Evolutionary conservation across 169 alveolate genomes (phyloP).

Genomic region (Plasmodium reichenowi): DNA sequence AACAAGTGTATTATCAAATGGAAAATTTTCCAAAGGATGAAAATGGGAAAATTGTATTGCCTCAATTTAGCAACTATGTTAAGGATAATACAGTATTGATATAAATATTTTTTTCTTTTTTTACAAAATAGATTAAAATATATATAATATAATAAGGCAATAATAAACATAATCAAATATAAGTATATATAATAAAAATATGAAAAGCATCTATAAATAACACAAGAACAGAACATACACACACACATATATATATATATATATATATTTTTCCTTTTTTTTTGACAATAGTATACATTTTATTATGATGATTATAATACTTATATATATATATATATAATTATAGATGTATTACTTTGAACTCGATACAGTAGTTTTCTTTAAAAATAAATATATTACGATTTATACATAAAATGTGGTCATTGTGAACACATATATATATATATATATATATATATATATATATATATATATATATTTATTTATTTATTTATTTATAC

Average conservation of each 20-base stretch:
- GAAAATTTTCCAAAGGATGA: slow-evolving; percentile 48
- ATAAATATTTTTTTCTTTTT: not conserved
- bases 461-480: too few species aligned
- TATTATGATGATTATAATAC: too few species aligned
- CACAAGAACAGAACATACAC: not conserved
- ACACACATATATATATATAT: not conserved
- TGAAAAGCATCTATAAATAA: not conserved
- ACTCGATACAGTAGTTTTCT: too few species aligned
- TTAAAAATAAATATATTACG: too few species aligned
- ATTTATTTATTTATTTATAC: too few species aligned
- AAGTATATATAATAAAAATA: not conserved
- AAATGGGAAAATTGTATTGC: slow-evolving; percentile 61
- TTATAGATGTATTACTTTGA: too few species aligned
- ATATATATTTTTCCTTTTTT: not conserved
- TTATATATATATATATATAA: too few species aligned
- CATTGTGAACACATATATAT: too few species aligned
- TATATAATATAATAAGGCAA: not conserved
- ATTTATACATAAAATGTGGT: too few species aligned
- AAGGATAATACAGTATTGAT: slow-evolving; percentile 13
- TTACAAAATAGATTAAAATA: not conserved
- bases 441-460: too few species aligned
- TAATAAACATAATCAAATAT: not conserved
- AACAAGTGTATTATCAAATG: slow-evolving; percentile 41
- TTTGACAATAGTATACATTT: too few species aligned
- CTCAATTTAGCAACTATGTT: slow-evolving; percentile 20